These are phyloP conservation scores for Leucoagaricus sp. DNA, from an alignment of 1,284 basidiomycete species.

Conservation along the genomic window DNA sequence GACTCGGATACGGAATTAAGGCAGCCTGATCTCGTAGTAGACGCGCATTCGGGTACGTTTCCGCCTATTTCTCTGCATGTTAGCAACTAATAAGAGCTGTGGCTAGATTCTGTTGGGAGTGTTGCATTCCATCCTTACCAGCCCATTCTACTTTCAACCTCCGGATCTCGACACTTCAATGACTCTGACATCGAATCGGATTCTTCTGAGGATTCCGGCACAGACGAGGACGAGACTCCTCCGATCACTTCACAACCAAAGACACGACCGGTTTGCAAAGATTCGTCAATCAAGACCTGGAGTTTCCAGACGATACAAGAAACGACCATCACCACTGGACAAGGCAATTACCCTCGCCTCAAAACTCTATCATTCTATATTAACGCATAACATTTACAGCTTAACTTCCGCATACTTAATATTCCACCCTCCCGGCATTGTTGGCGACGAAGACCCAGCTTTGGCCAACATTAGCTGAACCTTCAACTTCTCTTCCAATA, in stretches of 20 bases:
- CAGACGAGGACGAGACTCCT: constrained; percentile 11
- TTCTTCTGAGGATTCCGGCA: constrained; percentile 14
- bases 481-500: not conserved
- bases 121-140: constrained; percentile 62
- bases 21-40: constrained; percentile 27
- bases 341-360: too few relatives aligned
- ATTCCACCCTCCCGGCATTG: not conserved
- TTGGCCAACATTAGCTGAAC: not conserved
- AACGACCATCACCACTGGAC: too few relatives aligned
- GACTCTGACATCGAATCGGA: constrained; percentile 16
- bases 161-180: constrained; percentile 64
- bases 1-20: constrained; percentile 22
- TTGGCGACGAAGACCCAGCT: not conserved
- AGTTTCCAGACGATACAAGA: constrained; percentile 21
- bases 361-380: too few relatives aligned
- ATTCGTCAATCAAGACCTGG: constrained; percentile 39
- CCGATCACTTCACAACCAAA: constrained; percentile 6
- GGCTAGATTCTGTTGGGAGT: constrained; percentile 60
- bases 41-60: constrained; percentile 45
- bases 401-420: not conserved
- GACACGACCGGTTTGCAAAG: constrained; percentile 30
- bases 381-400: not conserved
- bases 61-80: not conserved
- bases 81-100: not conserved
- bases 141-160: constrained; percentile 54